These are phyloP conservation scores for Hagleromyces aurorensis DNA, from an alignment of 805 yeast genomes.

Conservation along the genomic window DNA sequence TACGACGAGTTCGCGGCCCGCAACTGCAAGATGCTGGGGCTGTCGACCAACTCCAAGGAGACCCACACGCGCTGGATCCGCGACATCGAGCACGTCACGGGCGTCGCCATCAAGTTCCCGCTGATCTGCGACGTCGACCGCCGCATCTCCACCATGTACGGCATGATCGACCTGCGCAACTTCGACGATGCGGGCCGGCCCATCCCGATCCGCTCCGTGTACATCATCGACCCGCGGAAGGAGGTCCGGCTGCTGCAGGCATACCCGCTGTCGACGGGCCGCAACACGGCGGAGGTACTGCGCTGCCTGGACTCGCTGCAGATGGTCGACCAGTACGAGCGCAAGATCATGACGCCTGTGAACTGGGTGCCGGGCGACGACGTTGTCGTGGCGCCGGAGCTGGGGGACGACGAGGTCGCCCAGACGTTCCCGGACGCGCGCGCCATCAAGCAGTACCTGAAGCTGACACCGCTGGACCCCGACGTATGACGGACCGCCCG, in stretches of 20 bases:
- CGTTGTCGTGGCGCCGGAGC: conserved; percentile 63
- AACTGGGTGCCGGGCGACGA: conserved; percentile 71
- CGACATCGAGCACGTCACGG: conserved; percentile 63
- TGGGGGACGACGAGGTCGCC: conserved; percentile 52
- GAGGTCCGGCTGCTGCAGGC: conserved; percentile 54
- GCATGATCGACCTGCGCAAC: conserved; percentile 65
- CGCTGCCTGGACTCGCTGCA: conserved; percentile 66
- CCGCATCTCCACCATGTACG: conserved; percentile 53
- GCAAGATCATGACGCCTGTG: conserved; percentile 57
- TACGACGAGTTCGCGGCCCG: conserved; percentile 62
- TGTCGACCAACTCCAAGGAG: conserved; percentile 55
- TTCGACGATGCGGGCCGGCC: conserved; percentile 57
- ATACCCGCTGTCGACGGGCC: conserved; percentile 68
- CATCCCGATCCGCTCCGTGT: conserved; percentile 63
- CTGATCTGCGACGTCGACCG: conserved; percentile 59
- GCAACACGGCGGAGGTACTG: conserved; percentile 69
- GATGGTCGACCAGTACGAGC: conserved; percentile 44
- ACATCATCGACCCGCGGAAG: conserved; percentile 61
- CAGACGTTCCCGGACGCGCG: conserved; percentile 54
- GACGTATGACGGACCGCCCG: too few species aligned
- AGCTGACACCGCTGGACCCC: conserved; percentile 39
- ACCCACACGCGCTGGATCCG: conserved; percentile 63
- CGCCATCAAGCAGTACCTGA: conserved; percentile 53
- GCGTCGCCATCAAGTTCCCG: conserved; percentile 52
- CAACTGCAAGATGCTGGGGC: conserved; percentile 58